Base-by-base conservation (phyloP, 2,329 filamentous ascomycete species). In the Botryotinia convoluta region DNA sequence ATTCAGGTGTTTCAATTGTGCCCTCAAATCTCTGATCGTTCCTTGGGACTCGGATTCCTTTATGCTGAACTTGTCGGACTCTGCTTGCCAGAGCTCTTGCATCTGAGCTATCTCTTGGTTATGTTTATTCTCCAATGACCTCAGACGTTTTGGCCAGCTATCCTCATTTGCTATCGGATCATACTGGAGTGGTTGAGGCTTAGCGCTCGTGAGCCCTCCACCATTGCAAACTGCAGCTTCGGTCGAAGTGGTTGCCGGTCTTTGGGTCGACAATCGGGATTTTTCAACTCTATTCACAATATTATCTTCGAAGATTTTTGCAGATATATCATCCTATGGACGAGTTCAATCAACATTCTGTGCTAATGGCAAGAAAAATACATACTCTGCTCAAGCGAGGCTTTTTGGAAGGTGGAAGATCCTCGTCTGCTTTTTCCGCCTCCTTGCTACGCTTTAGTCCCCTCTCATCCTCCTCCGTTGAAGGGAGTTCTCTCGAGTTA, bases 41-140 rank as follows among this genome's bases (percentile, higher is more conserved):
- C 9, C 51, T 48, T 72, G n/a, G 5, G 32, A 16, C 29, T 72
- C 42, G 35, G 12, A 32, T 22, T 69, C 44, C 61, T 54, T 72
- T 32, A 35, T 44, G 6, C 57, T 35, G 14, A 59, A 16, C 18
- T 29, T 44, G 32, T 72, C 71, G 14, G 42, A 44, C n/a, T 72
- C 63, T 42, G 26, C 7, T 54, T 72, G 71, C 71, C 71, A 72
- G 2, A 69, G 63, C 18, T 44, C 48, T 69, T 69, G 71, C 4
- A 72, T 48, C 3, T 39, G 51, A 26, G 12, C 20, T 42, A 72
- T 72, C 61, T 69, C 44, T 10, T 2, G 42, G 7, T 61, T 37
- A 18, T 59, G 22, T 54, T 51, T 63, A 4, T 51, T 32, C 18
- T 54, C 54, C 42, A 62, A 16, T 16, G 42, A 51, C 0, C 8